Percentiles rank a stretch among this genome's conserved stretches.
phyloP scores from a whole-genome alignment of 2,329 filamentous ascomycete genomes.

The Paracoccidioides lutzii region DNA sequence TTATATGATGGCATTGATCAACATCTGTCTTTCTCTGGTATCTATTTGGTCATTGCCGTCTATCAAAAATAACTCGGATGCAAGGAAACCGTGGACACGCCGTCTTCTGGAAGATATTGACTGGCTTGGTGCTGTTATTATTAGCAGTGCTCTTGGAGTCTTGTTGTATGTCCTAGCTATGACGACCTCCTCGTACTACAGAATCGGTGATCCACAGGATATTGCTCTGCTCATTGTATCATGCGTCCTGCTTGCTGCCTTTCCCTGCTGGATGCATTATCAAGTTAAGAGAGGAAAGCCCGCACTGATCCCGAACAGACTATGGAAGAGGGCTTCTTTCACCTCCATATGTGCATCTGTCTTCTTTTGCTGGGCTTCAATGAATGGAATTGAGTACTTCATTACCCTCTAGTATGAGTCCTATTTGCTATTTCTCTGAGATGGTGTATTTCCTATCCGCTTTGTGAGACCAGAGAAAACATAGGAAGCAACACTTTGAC shows the following conservation, averaged over 20 bases:
- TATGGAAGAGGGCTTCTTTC: constrained; percentile 23
- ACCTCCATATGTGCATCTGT: constrained; percentile 21
- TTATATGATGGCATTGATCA: constrained; percentile 33
- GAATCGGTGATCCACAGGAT: constrained; percentile 11
- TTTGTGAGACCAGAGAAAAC: not conserved
- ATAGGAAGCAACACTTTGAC: not conserved
- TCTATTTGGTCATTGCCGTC: constrained; percentile 28
- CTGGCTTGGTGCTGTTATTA: constrained; percentile 36
- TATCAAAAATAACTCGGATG: constrained; percentile 11
- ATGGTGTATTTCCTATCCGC: not conserved
- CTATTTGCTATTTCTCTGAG: not conserved
- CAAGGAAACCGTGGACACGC: constrained; percentile 14
- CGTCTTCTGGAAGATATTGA: constrained; percentile 33
- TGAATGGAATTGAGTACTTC: constrained; percentile 9
- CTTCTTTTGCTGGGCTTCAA: constrained; percentile 20
- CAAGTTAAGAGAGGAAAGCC: constrained; percentile 15
- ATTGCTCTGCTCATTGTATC: constrained; percentile 20
- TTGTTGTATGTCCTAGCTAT: constrained; percentile 34
- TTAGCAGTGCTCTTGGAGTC: constrained; percentile 33
- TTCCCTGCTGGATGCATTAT: constrained; percentile 17
- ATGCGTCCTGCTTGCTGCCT: constrained; percentile 15
- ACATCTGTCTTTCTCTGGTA: constrained; percentile 24
- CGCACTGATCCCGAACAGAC: constrained; percentile 3
- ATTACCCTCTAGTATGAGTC: not conserved
- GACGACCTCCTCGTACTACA: constrained; percentile 9